Percentiles rank a stretch among this genome's conserved stretches.
phyloP scores from a whole-genome alignment of 345 rosid genomes.

The Bretschneidera sinensis region DNA sequence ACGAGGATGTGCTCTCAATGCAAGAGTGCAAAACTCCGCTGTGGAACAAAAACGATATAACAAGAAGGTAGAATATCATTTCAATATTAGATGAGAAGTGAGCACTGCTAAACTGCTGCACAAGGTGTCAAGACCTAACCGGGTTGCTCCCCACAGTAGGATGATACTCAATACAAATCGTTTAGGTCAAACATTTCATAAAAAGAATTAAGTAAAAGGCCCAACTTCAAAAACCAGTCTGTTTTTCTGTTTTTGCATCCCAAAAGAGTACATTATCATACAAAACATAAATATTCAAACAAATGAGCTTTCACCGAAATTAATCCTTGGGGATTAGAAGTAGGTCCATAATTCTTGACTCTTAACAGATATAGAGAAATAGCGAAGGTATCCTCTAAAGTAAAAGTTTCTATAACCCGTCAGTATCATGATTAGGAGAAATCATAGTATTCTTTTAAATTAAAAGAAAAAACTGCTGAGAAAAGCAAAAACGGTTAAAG shows the following conservation, averaged over 20 bases:
- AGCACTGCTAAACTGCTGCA: no score
- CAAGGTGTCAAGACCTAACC: no score
- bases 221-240: neutral
- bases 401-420: neutral
- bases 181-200: neutral
- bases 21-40: no score
- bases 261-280: neutral
- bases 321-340: neutral
- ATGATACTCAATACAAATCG: no score
- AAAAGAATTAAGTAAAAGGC: neutral
- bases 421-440: neutral
- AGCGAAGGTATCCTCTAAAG: neutral
- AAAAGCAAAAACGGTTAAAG: neutral
- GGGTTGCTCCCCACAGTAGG: no score
- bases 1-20: no score
- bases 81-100: no score
- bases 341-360: neutral
- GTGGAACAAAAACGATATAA: no score
- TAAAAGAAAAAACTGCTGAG: conserved; percentile 2
- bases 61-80: no score
- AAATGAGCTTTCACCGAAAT: conserved; percentile 1
- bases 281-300: neutral
- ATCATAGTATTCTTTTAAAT: neutral
- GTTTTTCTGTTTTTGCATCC: no score
- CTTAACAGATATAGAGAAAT: neutral